Conservation (phyloP, 2,329 filamentous ascomycete species). For the Aspergillus thermomutatus region DNA sequence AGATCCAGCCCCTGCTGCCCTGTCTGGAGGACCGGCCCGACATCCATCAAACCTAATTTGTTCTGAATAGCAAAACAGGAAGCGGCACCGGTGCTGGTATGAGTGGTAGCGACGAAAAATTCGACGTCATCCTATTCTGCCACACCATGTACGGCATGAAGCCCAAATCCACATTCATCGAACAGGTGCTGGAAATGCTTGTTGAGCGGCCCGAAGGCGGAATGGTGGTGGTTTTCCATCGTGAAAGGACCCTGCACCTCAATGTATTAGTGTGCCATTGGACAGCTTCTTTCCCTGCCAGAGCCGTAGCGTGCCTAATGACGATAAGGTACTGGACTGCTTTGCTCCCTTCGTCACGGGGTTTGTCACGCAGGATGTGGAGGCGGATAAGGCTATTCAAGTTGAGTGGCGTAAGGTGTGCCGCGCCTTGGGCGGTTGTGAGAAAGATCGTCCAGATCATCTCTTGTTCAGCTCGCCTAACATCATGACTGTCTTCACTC, state of each 20-base stretch:
- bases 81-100: slow-evolving; percentile 15
- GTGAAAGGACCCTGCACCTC: slow-evolving; percentile 43
- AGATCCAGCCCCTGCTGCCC: slow-evolving; percentile 21
- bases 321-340: slow-evolving; percentile 46
- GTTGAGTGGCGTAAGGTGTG: slow-evolving; percentile 52
- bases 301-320: slow-evolving; percentile 44
- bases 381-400: slow-evolving; percentile 30
- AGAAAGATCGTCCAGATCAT: slow-evolving; percentile 33
- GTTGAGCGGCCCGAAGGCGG: slow-evolving; percentile 26
- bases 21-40: slow-evolving; percentile 3
- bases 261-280: slow-evolving; percentile 49
- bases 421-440: slow-evolving; percentile 44
- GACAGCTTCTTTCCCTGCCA: slow-evolving; percentile 48
- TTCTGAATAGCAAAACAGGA: slow-evolving; percentile 18
- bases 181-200: slow-evolving; percentile 50
- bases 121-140: slow-evolving; percentile 59
- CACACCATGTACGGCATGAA: slow-evolving; percentile 63
- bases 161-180: slow-evolving; percentile 46
- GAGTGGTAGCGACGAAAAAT: slow-evolving; percentile 36
- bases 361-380: slow-evolving; percentile 33
- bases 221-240: slow-evolving; percentile 56
- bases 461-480: slow-evolving; percentile 51
- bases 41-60: slow-evolving; percentile 10
- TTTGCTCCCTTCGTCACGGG: slow-evolving; percentile 56
- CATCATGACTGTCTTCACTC: slow-evolving; percentile 51